phyloP scores from a whole-genome alignment of 2,329 filamentous ascomycete genomes.

The Colletotrichum sp. region DNA sequence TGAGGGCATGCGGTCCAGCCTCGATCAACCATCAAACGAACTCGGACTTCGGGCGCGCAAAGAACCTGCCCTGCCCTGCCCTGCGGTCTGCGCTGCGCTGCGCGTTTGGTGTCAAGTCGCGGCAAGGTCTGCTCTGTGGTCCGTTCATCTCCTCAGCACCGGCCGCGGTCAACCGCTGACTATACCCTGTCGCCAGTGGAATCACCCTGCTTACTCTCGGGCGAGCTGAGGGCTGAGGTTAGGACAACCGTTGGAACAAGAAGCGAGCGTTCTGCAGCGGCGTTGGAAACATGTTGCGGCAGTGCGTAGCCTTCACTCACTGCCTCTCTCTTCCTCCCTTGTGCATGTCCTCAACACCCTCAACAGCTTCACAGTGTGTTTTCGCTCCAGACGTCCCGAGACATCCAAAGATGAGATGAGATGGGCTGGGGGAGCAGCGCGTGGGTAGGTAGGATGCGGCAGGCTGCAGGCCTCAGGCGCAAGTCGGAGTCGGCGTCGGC shows the following conservation, averaged over 20 bases:
- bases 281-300: not conserved
- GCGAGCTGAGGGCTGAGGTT: not conserved
- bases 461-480: not conserved
- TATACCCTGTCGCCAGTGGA: not conserved
- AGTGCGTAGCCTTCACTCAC: not conserved
- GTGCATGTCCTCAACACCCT: not conserved
- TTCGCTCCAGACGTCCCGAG: not conserved
- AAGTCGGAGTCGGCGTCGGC: not conserved
- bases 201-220: not conserved
- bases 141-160: not conserved
- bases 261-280: not conserved
- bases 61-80: not conserved
- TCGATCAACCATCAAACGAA: slow-evolving; percentile 10
- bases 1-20: not conserved
- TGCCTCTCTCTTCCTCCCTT: not conserved
- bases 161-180: not conserved
- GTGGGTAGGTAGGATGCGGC: not conserved
- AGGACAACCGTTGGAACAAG: not conserved
- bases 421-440: not conserved
- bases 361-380: not conserved
- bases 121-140: not conserved
- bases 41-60: slow-evolving; percentile 1
- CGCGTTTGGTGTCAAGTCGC: slow-evolving; percentile 7
- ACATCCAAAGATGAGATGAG: not conserved
- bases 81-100: not conserved